These are phyloP conservation scores for Toxoplasma gondii DNA, from an alignment of 169 alveolate genomes.

Conservation along the genomic window DNA sequence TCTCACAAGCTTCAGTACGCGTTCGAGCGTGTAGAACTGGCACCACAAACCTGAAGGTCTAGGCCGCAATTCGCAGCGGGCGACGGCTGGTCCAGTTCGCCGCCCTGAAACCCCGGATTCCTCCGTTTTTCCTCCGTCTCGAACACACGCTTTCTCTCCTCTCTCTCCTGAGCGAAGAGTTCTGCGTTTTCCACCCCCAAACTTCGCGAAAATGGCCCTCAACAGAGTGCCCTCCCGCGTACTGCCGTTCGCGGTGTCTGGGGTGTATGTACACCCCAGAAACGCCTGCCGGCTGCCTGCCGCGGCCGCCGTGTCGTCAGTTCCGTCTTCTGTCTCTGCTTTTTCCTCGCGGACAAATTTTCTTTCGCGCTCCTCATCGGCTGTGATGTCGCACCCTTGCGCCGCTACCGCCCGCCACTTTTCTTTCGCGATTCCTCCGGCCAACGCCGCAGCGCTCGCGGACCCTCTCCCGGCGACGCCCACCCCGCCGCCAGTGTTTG, in stretches of 20 bases:
- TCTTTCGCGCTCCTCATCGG: not conserved
- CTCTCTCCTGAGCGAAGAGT: not conserved
- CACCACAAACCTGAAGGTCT: too few relatives aligned
- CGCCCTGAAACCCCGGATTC: too few relatives aligned
- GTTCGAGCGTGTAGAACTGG: too few relatives aligned
- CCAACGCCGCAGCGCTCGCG: constrained; percentile 2
- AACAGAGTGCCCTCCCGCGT: not conserved
- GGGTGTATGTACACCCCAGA: not conserved
- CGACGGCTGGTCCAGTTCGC: too few relatives aligned
- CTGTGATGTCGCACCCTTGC: not conserved
- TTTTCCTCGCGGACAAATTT: too few relatives aligned
- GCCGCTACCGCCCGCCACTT: not conserved
- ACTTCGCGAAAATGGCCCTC: not conserved
- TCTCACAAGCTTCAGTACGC: too few relatives aligned
- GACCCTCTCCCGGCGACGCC: constrained; percentile 7
- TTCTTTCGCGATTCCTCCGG: constrained; percentile 24
- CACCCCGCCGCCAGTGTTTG: not conserved
- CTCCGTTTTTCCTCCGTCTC: too few relatives aligned
- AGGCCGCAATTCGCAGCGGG: too few relatives aligned
- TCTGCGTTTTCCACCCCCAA: not conserved
- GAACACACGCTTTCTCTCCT: too few relatives aligned
- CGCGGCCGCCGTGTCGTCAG: too few relatives aligned
- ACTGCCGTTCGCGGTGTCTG: not conserved
- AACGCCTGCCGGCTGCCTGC: too few relatives aligned
- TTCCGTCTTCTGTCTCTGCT: too few relatives aligned